A percentile compares a stretch with the other conserved stretches of the same genome.
Conservation (phyloP, 768 basidiomycete genomes). For the Tephrocybe sp. region DNA sequence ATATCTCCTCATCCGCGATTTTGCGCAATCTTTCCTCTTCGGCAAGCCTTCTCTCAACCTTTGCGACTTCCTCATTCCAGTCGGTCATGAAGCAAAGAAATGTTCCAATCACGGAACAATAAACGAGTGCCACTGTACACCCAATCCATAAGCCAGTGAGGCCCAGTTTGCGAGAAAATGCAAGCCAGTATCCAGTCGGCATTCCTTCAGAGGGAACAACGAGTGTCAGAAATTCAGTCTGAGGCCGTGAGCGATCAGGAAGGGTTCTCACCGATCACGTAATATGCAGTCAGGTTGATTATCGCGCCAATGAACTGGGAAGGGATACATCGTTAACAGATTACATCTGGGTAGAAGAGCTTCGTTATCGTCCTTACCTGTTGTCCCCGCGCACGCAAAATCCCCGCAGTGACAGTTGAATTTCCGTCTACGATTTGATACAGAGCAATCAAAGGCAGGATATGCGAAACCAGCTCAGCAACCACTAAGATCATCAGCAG, state of each 20-base stretch:
- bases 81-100: slow-evolving; percentile 42
- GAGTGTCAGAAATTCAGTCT: no score
- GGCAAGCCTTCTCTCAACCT: slow-evolving; percentile 27
- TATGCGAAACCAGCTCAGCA: slow-evolving; percentile 42
- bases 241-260: background rate
- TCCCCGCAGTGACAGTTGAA: slow-evolving; percentile 48
- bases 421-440: slow-evolving; percentile 67
- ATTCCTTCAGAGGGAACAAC: slow-evolving; percentile 41
- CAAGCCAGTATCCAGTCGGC: slow-evolving; percentile 60
- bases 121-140: slow-evolving; percentile 46
- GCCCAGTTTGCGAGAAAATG: slow-evolving; percentile 43
- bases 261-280: slow-evolving; percentile 7
- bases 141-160: slow-evolving; percentile 72
- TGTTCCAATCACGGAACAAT: slow-evolving; percentile 37
- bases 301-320: slow-evolving; percentile 62
- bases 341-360: no score
- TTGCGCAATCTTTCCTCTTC: slow-evolving; percentile 5
- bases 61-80: slow-evolving; percentile 52
- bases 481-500: slow-evolving; percentile 21
- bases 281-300: slow-evolving; percentile 6
- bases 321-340: background rate
- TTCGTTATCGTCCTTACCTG: slow-evolving; percentile 33
- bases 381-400: slow-evolving; percentile 64
- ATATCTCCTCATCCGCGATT: background rate
- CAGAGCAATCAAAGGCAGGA: slow-evolving; percentile 57